Evolutionary conservation across 164 flowering plant species (phyloP), one percentile per base, ranked within the genome.

Genomic region (Annona squamosa): DNA sequence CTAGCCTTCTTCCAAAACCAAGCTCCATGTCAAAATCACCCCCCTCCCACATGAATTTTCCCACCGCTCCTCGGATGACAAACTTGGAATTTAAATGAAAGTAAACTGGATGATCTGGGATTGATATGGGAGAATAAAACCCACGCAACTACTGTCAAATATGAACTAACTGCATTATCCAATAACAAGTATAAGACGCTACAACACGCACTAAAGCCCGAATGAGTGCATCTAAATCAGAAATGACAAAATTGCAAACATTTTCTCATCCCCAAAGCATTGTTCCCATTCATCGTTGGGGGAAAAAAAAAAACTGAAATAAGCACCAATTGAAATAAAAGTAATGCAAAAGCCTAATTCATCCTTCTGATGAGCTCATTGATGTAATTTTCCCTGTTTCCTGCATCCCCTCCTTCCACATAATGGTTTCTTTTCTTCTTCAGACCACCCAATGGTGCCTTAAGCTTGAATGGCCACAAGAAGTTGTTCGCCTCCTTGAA

Each of bases 371-470:
- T 85, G 42, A 87, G 85, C 73, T 85, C 87, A 61, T 89, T 89
- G 77, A 86, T 87, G 79, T 76, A 84, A 63, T 87, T 84, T 70
- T 87, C 93, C 26, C 91, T 84, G 72, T 89, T 87, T 42, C 93
- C 92, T 65, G 90, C 88, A 74, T 86, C 90, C 6, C 89, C 89
- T 7, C 90, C 89, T 77, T 87, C 93, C 13, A 89, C 89, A 47
- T 85, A 89, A 77, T 87, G 89, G 77, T 89, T 86, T 70, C 93
- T 82, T 84, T 89, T 87, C 84, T 89, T 89, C 79, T 87, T 81
- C 74, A 89, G 48, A 45, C 88, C 90, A 43, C 89, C 89, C 56
- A 82, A 73, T 7, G 92, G 92, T 3, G 92, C 90, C 80, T 82
- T 86, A 4, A 89, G 85, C 82, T 89, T 80, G 76, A 89, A 87